Evolutionary conservation across 192 early-diverging fungal genomes (phyloP).

Genomic region (Backusella australiensis): DNA sequence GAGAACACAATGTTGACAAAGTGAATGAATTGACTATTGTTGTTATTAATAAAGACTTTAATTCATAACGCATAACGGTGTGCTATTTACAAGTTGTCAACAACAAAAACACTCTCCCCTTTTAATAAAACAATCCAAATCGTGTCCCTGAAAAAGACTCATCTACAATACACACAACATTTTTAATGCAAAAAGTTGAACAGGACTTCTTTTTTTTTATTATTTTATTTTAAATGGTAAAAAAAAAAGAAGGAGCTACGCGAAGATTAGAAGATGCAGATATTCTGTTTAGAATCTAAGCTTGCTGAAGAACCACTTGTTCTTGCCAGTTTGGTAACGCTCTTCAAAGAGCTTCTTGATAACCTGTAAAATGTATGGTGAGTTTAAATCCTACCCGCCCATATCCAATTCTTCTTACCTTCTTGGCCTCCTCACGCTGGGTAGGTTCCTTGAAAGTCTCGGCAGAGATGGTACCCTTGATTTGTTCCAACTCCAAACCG

Average conservation of each 20-base stretch:
- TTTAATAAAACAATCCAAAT: too few relatives aligned
- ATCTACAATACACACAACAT: not conserved
- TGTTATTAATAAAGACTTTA: too few relatives aligned
- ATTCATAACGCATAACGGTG: too few relatives aligned
- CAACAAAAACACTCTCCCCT: too few relatives aligned
- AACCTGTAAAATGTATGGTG: conserved; percentile 31
- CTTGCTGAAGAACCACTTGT: conserved; percentile 99
- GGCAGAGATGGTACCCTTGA: conserved; percentile 83
- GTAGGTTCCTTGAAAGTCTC: conserved; percentile 95
- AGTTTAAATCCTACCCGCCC: not conserved
- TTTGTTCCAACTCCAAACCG: conserved; percentile 91
- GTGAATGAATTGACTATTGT: too few relatives aligned
- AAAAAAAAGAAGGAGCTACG: not conserved
- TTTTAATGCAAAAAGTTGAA: not conserved
- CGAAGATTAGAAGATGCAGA: not conserved
- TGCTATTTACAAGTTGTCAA: too few relatives aligned
- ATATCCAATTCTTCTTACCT: conserved; percentile 39
- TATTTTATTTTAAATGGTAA: conserved; percentile 6
- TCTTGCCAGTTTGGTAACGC: conserved; percentile 97
- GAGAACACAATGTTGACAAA: too few relatives aligned
- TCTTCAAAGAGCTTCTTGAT: conserved; percentile 97
- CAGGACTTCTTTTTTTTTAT: conserved; percentile 1
- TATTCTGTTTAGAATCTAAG: conserved; percentile 78
- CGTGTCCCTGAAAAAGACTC: not conserved
- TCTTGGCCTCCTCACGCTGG: conserved; percentile 87